Evolutionary conservation across 805 yeast species (phyloP).

Genomic region (Metschnikowia gruessii): DNA sequence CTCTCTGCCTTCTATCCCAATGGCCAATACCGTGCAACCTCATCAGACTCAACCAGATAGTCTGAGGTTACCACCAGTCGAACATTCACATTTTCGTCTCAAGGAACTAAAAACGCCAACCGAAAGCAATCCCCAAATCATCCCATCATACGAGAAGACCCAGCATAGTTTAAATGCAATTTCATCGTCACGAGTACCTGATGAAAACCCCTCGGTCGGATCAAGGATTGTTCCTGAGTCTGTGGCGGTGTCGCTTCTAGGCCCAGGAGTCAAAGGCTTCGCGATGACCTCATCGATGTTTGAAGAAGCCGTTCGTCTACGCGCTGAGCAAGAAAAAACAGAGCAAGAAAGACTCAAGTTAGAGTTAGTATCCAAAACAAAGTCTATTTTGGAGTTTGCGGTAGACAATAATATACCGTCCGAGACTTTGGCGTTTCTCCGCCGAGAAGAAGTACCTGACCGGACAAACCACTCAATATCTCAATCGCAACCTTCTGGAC

Average conservation of each 20-base stretch:
- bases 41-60: background rate
- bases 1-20: slow-evolving; percentile 4
- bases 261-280: slow-evolving; percentile 51
- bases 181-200: no score
- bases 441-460: background rate
- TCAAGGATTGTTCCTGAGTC: slow-evolving; percentile 14
- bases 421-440: slow-evolving; percentile 16
- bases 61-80: background rate
- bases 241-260: slow-evolving; percentile 42
- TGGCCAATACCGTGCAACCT: background rate
- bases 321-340: slow-evolving; percentile 74
- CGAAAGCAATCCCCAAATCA: background rate
- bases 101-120: background rate
- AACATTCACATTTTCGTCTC: background rate
- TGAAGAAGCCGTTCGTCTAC: slow-evolving; percentile 54
- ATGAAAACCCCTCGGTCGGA: background rate
- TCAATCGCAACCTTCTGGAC: background rate
- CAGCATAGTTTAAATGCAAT: background rate
- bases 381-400: slow-evolving; percentile 63
- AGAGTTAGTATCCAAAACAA: slow-evolving; percentile 57
- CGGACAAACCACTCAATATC: background rate
- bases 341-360: slow-evolving; percentile 73
- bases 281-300: slow-evolving; percentile 58
- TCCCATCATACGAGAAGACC: background rate
- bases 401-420: slow-evolving; percentile 61